Percentiles rank a stretch among this genome's conserved stretches.
phyloP scores from a whole-genome alignment of 2,329 filamentous ascomycete genomes.

The Aureobasidium sp. region DNA sequence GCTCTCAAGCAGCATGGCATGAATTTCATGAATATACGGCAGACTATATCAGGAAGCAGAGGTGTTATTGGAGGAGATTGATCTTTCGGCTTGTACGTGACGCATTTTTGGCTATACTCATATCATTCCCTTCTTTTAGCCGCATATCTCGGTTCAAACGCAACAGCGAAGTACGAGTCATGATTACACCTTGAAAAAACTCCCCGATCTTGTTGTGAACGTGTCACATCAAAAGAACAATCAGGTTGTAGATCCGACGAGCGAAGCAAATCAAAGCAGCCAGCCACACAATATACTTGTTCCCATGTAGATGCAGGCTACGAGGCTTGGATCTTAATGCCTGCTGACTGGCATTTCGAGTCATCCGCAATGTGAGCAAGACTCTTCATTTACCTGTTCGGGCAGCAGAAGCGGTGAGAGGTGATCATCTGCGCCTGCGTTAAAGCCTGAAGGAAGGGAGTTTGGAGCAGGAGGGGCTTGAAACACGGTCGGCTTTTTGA shows the following conservation, averaged over 20 bases:
- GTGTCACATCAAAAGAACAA: not conserved
- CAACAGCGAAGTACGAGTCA: not conserved
- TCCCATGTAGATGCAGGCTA: not conserved
- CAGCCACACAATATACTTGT: not conserved
- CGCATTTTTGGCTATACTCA: not conserved
- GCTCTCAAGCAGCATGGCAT: not conserved
- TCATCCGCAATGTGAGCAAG: not conserved
- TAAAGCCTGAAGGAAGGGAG: not conserved
- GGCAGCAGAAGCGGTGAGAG: not conserved
- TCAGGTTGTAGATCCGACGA: not conserved
- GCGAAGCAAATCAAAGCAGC: not conserved
- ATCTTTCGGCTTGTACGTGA: not conserved
- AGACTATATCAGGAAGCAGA: not conserved
- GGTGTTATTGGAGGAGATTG: not conserved
- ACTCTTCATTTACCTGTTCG: not conserved
- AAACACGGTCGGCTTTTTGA: constrained; percentile 1
- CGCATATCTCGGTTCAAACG: not conserved
- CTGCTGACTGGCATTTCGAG: not conserved
- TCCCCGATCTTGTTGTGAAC: not conserved
- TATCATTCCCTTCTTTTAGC: not conserved
- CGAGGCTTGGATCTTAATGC: not conserved
- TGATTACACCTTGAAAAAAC: not conserved
- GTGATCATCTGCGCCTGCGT: not conserved
- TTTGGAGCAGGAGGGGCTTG: not conserved
- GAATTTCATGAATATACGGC: constrained; percentile 5